These are phyloP conservation scores for Phytophthora sp. DNA, from an alignment of 352 stramenopile species.

Conservation along the genomic window DNA sequence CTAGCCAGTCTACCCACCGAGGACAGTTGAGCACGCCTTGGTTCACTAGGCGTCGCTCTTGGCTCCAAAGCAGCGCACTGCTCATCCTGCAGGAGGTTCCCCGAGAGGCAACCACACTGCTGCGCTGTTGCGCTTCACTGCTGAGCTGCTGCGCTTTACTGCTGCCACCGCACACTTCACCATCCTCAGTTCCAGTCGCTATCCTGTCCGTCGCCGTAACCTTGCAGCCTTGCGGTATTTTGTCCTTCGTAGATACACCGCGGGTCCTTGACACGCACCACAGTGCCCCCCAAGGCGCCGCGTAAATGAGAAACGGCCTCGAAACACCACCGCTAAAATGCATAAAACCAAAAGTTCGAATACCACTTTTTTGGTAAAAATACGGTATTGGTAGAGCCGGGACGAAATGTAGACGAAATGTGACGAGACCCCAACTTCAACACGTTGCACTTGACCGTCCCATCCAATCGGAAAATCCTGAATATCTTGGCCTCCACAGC, in stretches of 20 bases:
- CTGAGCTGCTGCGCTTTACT: not conserved
- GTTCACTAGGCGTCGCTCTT: not conserved
- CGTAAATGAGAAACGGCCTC: too few species aligned
- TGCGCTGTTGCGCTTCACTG: too few species aligned
- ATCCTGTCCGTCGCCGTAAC: too few species aligned
- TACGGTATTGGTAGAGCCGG: too few species aligned
- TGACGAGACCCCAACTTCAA: not conserved
- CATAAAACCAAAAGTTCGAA: too few species aligned
- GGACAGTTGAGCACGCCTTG: not conserved
- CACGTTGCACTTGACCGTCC: not conserved
- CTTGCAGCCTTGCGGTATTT: too few species aligned
- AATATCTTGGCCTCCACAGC: conserved; percentile 1
- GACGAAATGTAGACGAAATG: not conserved
- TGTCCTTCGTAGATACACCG: too few species aligned
- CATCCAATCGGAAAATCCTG: not conserved
- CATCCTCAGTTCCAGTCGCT: too few species aligned
- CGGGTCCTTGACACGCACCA: too few species aligned
- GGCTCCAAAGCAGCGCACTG: not conserved
- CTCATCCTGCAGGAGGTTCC: not conserved
- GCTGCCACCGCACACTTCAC: not conserved
- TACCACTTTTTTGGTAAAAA: too few species aligned
- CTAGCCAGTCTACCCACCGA: not conserved
- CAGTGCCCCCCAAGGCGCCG: too few species aligned
- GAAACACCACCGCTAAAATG: too few species aligned
- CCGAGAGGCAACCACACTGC: not conserved